phyloP scores from a whole-genome alignment of 2,329 filamentous ascomycete species.

The Ophiostoma novo-ulmi region DNA sequence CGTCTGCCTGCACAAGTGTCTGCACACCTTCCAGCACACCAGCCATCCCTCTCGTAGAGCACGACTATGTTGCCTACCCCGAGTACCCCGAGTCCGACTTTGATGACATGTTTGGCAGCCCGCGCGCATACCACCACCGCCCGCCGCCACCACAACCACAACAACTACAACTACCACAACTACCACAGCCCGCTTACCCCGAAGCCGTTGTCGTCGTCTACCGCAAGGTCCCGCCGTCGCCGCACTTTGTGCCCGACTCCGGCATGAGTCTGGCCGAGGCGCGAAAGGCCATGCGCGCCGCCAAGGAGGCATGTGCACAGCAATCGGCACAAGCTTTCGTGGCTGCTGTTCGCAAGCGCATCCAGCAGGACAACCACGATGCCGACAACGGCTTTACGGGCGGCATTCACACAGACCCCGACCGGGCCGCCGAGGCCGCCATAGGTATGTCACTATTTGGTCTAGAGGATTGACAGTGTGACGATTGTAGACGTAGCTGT shows the following conservation, averaged over 20 bases:
- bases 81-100: not conserved
- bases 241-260: not conserved
- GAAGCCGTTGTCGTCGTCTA: not conserved
- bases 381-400: not conserved
- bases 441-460: constrained; percentile 5
- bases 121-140: not conserved
- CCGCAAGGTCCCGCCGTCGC: not conserved
- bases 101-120: not conserved
- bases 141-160: not conserved
- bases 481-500: not conserved
- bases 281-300: constrained; percentile 5
- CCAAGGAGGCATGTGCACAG: not conserved
- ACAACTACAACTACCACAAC: too few relatives aligned
- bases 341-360: not conserved
- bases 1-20: too few relatives aligned
- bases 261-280: constrained; percentile 9
- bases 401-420: not conserved
- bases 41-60: not conserved
- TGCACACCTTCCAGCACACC: not conserved
- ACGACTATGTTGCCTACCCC: not conserved
- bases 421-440: not conserved
- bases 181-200: not conserved
- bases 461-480: not conserved
- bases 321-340: not conserved
- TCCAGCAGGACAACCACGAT: not conserved